Evolutionary conservation across 495 filamentous ascomycete genomes (phyloP), one percentile per base, ranked within the genome.

Genomic region (Trichoderma asperelloides): DNA sequence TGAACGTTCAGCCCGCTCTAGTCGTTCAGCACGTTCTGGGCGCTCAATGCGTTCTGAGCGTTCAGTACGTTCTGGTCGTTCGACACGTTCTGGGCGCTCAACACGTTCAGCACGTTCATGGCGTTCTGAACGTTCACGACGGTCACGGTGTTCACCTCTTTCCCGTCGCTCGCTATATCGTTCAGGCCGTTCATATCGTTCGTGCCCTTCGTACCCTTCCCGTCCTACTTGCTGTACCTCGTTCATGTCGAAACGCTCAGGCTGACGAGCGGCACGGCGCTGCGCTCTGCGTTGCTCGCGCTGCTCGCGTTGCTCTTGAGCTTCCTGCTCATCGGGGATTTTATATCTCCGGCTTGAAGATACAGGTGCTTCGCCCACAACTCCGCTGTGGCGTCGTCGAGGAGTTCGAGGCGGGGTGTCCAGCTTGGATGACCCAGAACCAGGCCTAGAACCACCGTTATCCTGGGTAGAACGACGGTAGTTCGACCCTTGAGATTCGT

Each of bases 291-390:
- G 74, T 47, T 60, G 70, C 6, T 76, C 74, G 39, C 33, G 33
- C 9, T 37, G 33, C 33, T 37, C 33, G 9, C 72, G 74, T 55
- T 60, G 70, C 3, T 76, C 74, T 30, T 73, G 74, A 18, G 72
- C 71, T 62, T 70, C 71, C 65, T 75, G 73, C 65, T 75, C 73
- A 57, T 76, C 74, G 2, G 73, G 73, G 21, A 69, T 72, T 37
- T 72, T 73, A 37, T 65, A 65, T 62, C 64, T 68, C 3, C 67
- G 72, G 28, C 67, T 68, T 9, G 73, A 74, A 13, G 72, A 64
- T 43, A 37, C 67, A 33, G 57, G 70, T 11, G 66, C 69, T 3
- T 72, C 73, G 40, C 69, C 11, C 2, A 68, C 70, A 21, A 68
- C 66, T 6, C 73, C 73, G 39, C 73, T 74, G 15, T 74, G 69